Evolutionary conservation across 768 basidiomycete species (phyloP).

Genomic region (Pulveroboletus sp.): DNA sequence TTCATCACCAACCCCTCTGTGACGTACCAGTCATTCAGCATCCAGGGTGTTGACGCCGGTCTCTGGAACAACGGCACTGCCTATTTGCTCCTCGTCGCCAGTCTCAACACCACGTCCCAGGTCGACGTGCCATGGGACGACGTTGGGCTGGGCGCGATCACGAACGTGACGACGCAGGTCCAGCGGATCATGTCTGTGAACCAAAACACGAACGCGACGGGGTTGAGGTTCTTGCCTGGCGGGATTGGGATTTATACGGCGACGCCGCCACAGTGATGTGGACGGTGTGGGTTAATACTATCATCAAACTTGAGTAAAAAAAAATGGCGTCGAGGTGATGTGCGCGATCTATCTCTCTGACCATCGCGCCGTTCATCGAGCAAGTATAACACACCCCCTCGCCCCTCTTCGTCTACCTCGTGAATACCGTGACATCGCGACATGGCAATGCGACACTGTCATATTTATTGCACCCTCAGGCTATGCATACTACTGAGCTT

Average conservation of each 20-base stretch:
- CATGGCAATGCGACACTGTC: too few species aligned
- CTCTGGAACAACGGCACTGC: slow-evolving; percentile 21
- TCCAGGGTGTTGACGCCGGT: slow-evolving; percentile 22
- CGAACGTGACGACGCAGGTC: slow-evolving; percentile 15
- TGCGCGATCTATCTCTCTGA: too few species aligned
- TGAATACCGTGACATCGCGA: too few species aligned
- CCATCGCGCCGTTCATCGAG: too few species aligned
- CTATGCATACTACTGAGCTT: too few species aligned
- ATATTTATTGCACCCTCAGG: too few species aligned
- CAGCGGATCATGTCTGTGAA: too few species aligned
- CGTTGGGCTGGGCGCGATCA: slow-evolving; percentile 14
- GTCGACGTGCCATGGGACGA: slow-evolving; percentile 17
- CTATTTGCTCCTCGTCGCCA: slow-evolving; percentile 21
- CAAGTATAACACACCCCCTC: too few species aligned
- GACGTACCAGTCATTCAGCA: slow-evolving; percentile 5
- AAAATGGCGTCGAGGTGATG: too few species aligned
- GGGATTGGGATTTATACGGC: slow-evolving; percentile 23
- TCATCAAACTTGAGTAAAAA: too few species aligned
- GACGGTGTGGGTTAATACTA: too few species aligned
- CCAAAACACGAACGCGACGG: slow-evolving; percentile 15
- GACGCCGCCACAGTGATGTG: slow-evolving; percentile 2
- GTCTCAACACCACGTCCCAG: not conserved
- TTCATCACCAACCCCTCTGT: slow-evolving; percentile 18
- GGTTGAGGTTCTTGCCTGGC: slow-evolving; percentile 11
- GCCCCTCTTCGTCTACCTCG: too few species aligned